Evolutionary conservation across 305 asterid genomes (phyloP), one percentile per base, ranked within the genome.

Genomic region (Fraxinus dipetala): DNA sequence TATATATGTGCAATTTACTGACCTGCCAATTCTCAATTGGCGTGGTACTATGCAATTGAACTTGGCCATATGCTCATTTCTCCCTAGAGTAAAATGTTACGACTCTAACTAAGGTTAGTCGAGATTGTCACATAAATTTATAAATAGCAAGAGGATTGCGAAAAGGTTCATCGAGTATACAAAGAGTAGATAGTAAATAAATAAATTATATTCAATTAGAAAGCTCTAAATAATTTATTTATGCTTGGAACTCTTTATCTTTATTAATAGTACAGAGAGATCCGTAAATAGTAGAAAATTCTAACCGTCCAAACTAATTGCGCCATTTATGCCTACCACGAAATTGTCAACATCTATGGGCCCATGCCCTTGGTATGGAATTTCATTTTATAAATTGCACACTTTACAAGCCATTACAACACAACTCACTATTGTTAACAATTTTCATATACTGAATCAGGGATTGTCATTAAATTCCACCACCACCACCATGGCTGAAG

Each of bases 401-500:
- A 14, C 38, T 10, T n/a, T 59, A 0, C 28, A n/a, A 13, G 54
- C 16, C 16, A 51, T 54, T 3, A 9, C 28, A 16, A 1, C 30
- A 13, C 72, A 51, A 14, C 34, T 26, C 13, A 45, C 56, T 0
- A 13, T 1, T 2, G 18, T 13, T 22, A 54, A 4, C 16, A 51
- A n/a, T 13, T 32, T 30, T 16, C 28, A n/a, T 63, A 5, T 5
- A 32, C 30, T 35, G 22, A 54, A 8, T 30, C 54, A 59, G 3
- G 14, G 9, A 20, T 5, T 40, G 18, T 30, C 14, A 13, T 30
- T 77, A 31, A 32, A 51, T 34, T 10, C 26, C 75, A 78, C 36
- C 4, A 89, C 36, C 4, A 89, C 36, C 69, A 80, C 38, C 8
- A 91, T 91, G 93, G 90, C 93, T 5, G 91, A 90, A 61, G 90